Conservation (phyloP, 2,329 filamentous ascomycete genomes). For the Ophiosphaerella herpotricha region DNA sequence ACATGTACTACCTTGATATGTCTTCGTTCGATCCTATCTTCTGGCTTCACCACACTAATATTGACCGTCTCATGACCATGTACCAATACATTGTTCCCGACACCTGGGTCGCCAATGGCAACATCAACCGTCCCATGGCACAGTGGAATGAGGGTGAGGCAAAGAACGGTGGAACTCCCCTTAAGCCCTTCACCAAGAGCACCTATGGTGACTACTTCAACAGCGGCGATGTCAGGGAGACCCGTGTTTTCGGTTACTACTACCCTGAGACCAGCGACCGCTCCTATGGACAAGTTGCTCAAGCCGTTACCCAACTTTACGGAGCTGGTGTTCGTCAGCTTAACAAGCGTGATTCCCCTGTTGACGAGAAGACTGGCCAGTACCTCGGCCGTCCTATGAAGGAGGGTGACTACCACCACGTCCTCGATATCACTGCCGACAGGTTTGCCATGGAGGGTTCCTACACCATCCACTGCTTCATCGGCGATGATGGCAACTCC, state of each 20-base stretch:
- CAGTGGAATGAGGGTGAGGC: slow-evolving; percentile 49
- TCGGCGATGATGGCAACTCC: slow-evolving; percentile 36
- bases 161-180: slow-evolving; percentile 59
- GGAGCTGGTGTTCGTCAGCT: slow-evolving; percentile 47
- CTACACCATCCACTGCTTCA: slow-evolving; percentile 44
- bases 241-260: slow-evolving; percentile 49
- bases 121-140: slow-evolving; percentile 36
- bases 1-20: slow-evolving; percentile 73
- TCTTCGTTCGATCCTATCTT: slow-evolving; percentile 78
- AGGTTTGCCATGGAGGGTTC: slow-evolving; percentile 43
- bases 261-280: slow-evolving; percentile 42
- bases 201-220: slow-evolving; percentile 53
- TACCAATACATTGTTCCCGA: slow-evolving; percentile 76
- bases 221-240: slow-evolving; percentile 36
- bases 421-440: slow-evolving; percentile 39
- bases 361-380: slow-evolving; percentile 20
- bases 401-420: slow-evolving; percentile 43
- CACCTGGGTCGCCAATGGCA: slow-evolving; percentile 63
- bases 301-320: slow-evolving; percentile 38
- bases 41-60: slow-evolving; percentile 47
- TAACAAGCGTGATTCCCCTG: slow-evolving; percentile 25
- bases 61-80: slow-evolving; percentile 64
- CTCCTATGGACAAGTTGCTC: slow-evolving; percentile 25
- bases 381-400: slow-evolving; percentile 40
- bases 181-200: slow-evolving; percentile 44